Evolutionary conservation across 2,329 filamentous ascomycete species (phyloP), one percentile per base, ranked within the genome.

Genomic region (Triangularia verruculosa): DNA sequence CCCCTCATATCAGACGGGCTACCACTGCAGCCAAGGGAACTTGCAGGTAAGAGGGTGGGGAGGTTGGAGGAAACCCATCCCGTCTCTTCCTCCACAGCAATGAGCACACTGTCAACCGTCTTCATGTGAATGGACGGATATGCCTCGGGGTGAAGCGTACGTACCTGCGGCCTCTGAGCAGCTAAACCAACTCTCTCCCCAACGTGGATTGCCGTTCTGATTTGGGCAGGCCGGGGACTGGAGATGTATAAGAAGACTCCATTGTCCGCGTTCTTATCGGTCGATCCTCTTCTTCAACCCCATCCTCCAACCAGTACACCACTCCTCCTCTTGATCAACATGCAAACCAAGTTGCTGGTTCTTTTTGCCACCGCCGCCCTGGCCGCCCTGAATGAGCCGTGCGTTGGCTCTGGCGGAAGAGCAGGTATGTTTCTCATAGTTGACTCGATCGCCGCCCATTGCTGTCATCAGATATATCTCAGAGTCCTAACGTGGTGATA

Each of bases 341-440:
- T 65, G 63, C 53, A 61, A 20, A 24, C 63, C 60, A 56, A 59
- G 15, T 5, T 24, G 11, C 53, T 64, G 22, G 24, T 47, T 34
- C 62, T 66, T 24, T 39, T 67, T 32, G 63, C 67, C 47, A 59
- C 66, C 22, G 61, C 59, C 11, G 63, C 59, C 24, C 30, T 68
- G 52, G 66, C 66, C 34, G 66, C 67, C 25, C 25, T 63, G 39
- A 68, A 69, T 54, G 67, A 68, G 61, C 67, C 67, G 5, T 69
- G 67, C 61, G 56, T 66, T n/a, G 67, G 67, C 27, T 63, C 63
- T 22, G 67, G 64, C 17, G 65, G 66, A 20, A 34, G 58, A 15
- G 66, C 67, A 24, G 67, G 66, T 66, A 60, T 13, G 58, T 47
- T 20, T 17, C 39, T 17, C 39, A 15, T 20, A 13, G 20, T 22